phyloP scores from a whole-genome alignment of 2,329 filamentous ascomycete genomes.

The Phyllosticta citrichinensis region DNA sequence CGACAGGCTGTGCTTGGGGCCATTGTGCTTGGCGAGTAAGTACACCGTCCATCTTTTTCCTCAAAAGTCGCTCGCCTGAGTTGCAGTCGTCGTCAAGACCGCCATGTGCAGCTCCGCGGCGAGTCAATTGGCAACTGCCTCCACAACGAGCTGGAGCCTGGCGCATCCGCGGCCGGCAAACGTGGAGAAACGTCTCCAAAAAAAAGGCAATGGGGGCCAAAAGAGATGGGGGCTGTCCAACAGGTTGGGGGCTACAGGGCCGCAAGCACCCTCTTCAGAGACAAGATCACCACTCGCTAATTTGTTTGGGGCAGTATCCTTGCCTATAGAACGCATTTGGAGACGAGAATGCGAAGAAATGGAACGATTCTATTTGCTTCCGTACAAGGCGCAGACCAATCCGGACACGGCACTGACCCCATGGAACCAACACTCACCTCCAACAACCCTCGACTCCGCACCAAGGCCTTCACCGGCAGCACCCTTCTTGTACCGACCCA shows the following conservation, averaged over 20 bases:
- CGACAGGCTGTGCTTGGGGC: neutral
- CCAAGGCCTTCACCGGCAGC: too few species aligned
- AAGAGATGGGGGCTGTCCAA: neutral
- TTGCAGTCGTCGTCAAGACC: neutral
- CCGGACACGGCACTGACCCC: too few species aligned
- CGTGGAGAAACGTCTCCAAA: neutral
- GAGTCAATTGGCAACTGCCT: neutral
- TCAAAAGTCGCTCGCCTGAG: neutral
- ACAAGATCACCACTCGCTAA: neutral
- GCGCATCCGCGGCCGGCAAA: neutral
- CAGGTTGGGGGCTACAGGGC: neutral
- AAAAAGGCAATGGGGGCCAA: neutral
- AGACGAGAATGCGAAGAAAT: neutral
- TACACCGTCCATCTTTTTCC: neutral
- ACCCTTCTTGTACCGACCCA: too few species aligned
- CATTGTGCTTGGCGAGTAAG: neutral
- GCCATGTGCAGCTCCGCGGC: neutral
- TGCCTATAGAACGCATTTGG: neutral
- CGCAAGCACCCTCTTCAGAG: neutral
- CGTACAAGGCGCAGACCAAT: neutral
- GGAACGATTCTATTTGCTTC: neutral
- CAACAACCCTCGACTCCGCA: too few species aligned
- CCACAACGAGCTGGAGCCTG: neutral
- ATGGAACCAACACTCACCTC: too few species aligned
- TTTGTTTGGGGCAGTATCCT: neutral